Evolutionary conservation across 169 alveolate species (phyloP), one percentile per base, ranked within the genome.

Genomic region (Sarcocystis neurona): DNA sequence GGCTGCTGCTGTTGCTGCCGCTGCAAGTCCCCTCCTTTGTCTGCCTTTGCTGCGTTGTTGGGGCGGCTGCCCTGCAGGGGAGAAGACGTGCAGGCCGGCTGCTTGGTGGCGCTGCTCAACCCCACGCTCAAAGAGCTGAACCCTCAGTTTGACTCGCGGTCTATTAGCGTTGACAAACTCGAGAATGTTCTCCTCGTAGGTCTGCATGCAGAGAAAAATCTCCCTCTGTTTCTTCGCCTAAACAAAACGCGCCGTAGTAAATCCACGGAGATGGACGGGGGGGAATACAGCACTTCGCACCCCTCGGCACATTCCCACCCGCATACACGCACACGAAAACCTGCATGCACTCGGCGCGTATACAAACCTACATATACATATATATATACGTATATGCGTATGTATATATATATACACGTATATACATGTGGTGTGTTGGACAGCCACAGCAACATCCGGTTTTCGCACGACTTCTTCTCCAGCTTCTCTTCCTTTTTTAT

Each of bases 51-150:
- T n/a, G 1, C n/a, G 34, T n/a, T 20, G 53, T 79, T 53, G 34
- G 27, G 34, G 56, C 47, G 8, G 30, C 41, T 0, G 23, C 15
- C 46, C 56, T 48, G 1, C 88, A 82, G 88, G 27, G 41, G 44
- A 47, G 68, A 82, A 41, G 84, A 41, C 6, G 48, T 70, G 46
- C 41, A 85, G 68, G 46, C 82, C 12, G 90, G 90, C 23, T 58
- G 41, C 79, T 74, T 85, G 32, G 66, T 85, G 6, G 90, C 90
- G 39, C 43, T 85, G 37, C 75, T 85, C 3, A 85, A 85, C 58
- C 90, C 90, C 43, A 44, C 84, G 34, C 74, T 85, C 0, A 3
- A 39, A 2, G 82, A 72, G 20, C 58, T 18, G 82, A 72, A 72
- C 56, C 82, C 82, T 1, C 82, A 72, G 56, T 72, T 39, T 20